A percentile compares a stretch with the other conserved stretches of the same genome.
These are phyloP conservation scores for Suillus placidus DNA, from an alignment of 768 basidiomycete species.

Conservation along the genomic window DNA sequence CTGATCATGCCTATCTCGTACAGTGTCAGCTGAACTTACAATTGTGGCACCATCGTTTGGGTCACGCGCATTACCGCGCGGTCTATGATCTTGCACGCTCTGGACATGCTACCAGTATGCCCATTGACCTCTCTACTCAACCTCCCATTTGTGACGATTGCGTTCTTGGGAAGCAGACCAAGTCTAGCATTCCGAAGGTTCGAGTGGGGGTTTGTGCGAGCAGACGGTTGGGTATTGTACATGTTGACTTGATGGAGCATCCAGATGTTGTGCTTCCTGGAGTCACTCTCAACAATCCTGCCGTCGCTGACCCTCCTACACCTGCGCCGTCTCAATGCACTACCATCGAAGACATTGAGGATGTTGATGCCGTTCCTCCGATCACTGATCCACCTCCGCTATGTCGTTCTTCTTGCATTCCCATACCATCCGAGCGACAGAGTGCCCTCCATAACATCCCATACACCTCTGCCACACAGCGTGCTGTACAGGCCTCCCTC, in stretches of 20 bases:
- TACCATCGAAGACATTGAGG: too few species aligned
- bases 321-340: too few species aligned
- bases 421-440: too few species aligned
- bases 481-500: too few species aligned
- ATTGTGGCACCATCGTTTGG: conserved; percentile 33
- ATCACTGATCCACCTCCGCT: too few species aligned
- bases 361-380: too few species aligned
- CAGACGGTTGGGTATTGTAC: not conserved
- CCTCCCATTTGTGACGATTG: conserved; percentile 5
- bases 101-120: conserved; percentile 14
- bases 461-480: too few species aligned
- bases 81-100: conserved; percentile 32
- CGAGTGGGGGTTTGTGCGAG: not conserved
- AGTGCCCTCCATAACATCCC: too few species aligned
- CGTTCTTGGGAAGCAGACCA: conserved; percentile 10
- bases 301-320: too few species aligned
- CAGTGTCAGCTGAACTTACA: conserved; percentile 13
- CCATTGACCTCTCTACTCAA: not conserved
- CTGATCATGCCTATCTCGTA: too few species aligned
- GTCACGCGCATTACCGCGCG: conserved; percentile 32
- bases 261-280: conserved; percentile 19
- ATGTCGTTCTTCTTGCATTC: conserved; percentile 25
- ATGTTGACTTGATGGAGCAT: conserved; percentile 16
- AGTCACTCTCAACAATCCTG: too few species aligned
- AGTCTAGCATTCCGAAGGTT: conserved; percentile 9